Conservation (phyloP, 306 rosid species). For the Argentina anserina region DNA sequence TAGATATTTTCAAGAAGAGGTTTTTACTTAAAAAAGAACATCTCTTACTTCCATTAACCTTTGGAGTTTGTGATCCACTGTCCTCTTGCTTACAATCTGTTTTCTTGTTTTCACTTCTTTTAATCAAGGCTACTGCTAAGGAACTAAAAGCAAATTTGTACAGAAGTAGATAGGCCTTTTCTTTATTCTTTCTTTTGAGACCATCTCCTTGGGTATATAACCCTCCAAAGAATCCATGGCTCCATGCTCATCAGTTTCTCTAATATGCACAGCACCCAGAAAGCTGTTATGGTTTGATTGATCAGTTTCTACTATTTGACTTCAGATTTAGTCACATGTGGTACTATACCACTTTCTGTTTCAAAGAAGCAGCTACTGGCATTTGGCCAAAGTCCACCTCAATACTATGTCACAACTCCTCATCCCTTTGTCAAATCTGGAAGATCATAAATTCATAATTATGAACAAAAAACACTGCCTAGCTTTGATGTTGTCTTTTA, state of each 20-base stretch:
- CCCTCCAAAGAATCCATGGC: background rate
- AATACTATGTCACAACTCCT: background rate
- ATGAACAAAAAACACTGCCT: background rate
- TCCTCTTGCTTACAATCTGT: slow-evolving; percentile 9
- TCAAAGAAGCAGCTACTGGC: background rate
- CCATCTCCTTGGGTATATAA: background rate
- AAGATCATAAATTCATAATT: slow-evolving; percentile 10
- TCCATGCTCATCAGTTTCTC: background rate
- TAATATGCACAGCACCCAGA: background rate
- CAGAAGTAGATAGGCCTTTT: background rate
- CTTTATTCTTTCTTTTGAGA: background rate
- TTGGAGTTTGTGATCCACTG: slow-evolving; percentile 8
- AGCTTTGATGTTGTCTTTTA: slow-evolving; percentile 19
- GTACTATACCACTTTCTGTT: background rate
- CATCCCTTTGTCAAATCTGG: background rate
- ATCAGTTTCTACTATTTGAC: slow-evolving; percentile 14
- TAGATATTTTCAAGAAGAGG: background rate
- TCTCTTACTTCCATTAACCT: slow-evolving; percentile 13
- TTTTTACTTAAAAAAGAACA: background rate
- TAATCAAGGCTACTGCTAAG: background rate
- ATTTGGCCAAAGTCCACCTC: slow-evolving; percentile 9
- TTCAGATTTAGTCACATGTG: background rate
- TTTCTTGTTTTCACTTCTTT: background rate
- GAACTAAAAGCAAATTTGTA: background rate
- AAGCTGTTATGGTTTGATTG: background rate